Base-by-base conservation (phyloP, 2,329 filamentous ascomycete genomes). In the Venturia pyrina region DNA sequence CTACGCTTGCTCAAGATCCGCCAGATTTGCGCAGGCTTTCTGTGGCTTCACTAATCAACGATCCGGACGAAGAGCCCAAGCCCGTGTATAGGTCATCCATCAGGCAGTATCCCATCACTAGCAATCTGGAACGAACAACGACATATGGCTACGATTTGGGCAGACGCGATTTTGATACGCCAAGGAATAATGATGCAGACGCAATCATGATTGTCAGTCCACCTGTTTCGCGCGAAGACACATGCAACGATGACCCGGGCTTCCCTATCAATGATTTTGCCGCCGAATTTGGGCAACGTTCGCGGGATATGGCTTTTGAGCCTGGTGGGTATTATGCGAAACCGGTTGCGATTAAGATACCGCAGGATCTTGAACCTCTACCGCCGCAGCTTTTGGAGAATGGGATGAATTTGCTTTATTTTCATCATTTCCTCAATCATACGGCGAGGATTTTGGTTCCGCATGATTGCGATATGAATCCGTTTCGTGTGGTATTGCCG, bases 341-440 rank as follows among this genome's bases (percentile, higher is more conserved):
- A 44, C 87, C 88, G 0, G 87, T 92, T 0, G 78, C 83, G 0
- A 87, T 93, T 68, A 82, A 81, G 67, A 85, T 87, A 32, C 81
- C 84, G 2, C 82, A 82, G 68, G 80, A 80, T 63, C 73, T 88
- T 41, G 84, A 81, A 66, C 81, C 81, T 2, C 73, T 88, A 28
- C 86, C 86, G 5, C 71, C 77, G 4, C 77, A 83, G 11, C 78
- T 92, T 40, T 76, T 83, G 56, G 84, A 88, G 46, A 93, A 91
- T 70, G 88, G 86, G 0, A 93, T 93, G 85, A 93, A 95, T 71
- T 75, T 95, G 68, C 81, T 95, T 69, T 88, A 88, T 71, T 88
- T 88, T 69, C 85, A 89, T 72, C 85, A 87, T 70, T 88, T 95
- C 72, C 80, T 95, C 67, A 90, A 93, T 70, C 89, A 95, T 74